Percentiles rank a stretch among this genome's conserved stretches.
These are phyloP conservation scores for Ceratocystiopsis minuta DNA, from an alignment of 2,329 filamentous ascomycete species.

Conservation along the genomic window DNA sequence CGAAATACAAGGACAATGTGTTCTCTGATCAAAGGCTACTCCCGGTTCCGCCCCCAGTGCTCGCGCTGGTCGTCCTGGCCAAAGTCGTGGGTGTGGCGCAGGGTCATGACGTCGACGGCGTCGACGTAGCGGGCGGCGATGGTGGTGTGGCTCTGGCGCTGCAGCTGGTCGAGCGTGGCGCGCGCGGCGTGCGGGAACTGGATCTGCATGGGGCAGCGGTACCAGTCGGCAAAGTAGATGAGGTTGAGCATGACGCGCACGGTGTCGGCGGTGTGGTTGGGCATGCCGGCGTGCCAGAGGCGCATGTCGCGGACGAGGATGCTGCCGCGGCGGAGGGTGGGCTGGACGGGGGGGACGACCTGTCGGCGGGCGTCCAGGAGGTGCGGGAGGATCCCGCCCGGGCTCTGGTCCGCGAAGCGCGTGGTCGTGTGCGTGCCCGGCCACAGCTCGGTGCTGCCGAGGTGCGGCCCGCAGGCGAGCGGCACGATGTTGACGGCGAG, in stretches of 20 bases:
- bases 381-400: constrained; percentile 4
- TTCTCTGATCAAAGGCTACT: no score
- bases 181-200: constrained; percentile 3
- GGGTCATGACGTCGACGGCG: constrained; percentile 5
- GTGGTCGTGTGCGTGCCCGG: constrained; percentile 23
- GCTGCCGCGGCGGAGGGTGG: constrained; percentile 22
- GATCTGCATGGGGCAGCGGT: constrained; percentile 11
- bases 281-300: constrained; percentile 31
- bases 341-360: constrained; percentile 20
- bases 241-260: constrained; percentile 24
- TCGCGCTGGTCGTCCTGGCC: constrained; percentile 7
- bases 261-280: constrained; percentile 22
- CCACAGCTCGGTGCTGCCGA: constrained; percentile 33
- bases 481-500: constrained; percentile 30
- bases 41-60: constrained; percentile 1
- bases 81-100: constrained; percentile 8
- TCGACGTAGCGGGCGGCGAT: constrained; percentile 7
- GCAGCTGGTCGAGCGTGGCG: background rate
- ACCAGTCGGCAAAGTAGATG: constrained; percentile 21
- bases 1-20: no score
- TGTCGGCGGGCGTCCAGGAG: constrained; percentile 15
- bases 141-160: background rate
- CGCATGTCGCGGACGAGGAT: constrained; percentile 27
- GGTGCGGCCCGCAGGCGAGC: constrained; percentile 23
- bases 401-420: constrained; percentile 2